These are phyloP conservation scores for Mucor mucedo DNA, from an alignment of 371 early-diverging fungal genomes.

Conservation along the genomic window DNA sequence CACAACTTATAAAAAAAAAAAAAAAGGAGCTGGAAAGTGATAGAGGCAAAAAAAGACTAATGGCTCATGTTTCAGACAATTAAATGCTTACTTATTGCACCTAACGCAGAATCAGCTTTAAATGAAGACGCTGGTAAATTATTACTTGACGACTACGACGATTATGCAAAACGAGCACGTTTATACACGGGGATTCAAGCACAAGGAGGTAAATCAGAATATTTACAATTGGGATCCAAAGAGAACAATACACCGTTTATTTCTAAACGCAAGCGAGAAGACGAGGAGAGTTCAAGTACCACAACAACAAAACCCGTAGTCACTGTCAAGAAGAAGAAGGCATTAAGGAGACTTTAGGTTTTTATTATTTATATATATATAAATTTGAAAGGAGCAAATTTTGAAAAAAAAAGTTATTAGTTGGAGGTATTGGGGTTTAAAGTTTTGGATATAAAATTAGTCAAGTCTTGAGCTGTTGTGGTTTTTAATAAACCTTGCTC, in stretches of 20 bases:
- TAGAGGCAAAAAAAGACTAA: background rate
- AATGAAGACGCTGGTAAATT: constrained; percentile 92
- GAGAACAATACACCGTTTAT: background rate
- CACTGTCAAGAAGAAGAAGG: constrained; percentile 26
- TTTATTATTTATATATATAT: background rate
- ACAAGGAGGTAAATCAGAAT: constrained; percentile 38
- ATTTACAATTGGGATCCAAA: constrained; percentile 8
- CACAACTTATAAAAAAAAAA: background rate
- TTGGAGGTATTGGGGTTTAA: constrained; percentile 9
- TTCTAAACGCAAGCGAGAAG: background rate
- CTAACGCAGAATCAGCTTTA: constrained; percentile 92
- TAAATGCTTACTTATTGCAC: constrained; percentile 90
- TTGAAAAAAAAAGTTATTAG: no score
- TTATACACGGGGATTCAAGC: constrained; percentile 85
- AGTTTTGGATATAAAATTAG: constrained; percentile 38
- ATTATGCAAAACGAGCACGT: constrained; percentile 77
- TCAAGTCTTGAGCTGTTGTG: constrained; percentile 34
- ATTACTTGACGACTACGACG: constrained; percentile 85
- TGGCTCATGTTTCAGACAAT: constrained; percentile 64
- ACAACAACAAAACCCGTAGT: no score
- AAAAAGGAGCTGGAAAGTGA: constrained; percentile 1
- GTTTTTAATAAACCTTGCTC: constrained; percentile 41
- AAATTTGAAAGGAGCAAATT: background rate
- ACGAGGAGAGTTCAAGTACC: background rate
- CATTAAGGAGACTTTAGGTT: constrained; percentile 25